Percentiles rank a stretch among this genome's conserved stretches.
Conservation (phyloP, 2,329 filamentous ascomycete genomes). For the Fusarium armeniacum region DNA sequence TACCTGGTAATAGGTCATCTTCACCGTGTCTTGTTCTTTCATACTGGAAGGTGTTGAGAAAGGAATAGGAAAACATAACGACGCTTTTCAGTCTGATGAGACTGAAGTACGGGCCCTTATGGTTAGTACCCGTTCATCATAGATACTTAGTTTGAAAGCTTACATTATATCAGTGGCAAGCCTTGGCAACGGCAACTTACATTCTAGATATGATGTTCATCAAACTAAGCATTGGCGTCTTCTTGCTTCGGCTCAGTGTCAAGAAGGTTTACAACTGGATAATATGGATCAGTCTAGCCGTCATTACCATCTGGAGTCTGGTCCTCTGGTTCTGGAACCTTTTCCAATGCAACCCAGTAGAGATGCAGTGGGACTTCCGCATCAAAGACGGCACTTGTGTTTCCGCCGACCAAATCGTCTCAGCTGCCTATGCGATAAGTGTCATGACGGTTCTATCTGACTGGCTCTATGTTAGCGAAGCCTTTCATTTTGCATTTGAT, state of each 20-base stretch:
- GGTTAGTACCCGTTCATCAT: constrained; percentile 50
- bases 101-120: constrained; percentile 62
- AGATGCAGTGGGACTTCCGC: constrained; percentile 67
- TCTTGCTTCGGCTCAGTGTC: constrained; percentile 64
- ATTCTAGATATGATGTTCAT: constrained; percentile 69
- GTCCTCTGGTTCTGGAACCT: constrained; percentile 67
- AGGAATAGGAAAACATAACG: constrained; percentile 65
- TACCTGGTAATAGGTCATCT: constrained; percentile 55
- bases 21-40: constrained; percentile 63
- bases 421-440: constrained; percentile 65
- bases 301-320: constrained; percentile 63
- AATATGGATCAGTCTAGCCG: constrained; percentile 60
- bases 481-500: background rate
- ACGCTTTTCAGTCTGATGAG: constrained; percentile 56
- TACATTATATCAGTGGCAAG: constrained; percentile 60
- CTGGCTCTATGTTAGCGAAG: constrained; percentile 63
- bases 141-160: constrained; percentile 10
- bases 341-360: constrained; percentile 65
- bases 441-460: constrained; percentile 68
- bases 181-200: constrained; percentile 65
- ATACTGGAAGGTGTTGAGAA: constrained; percentile 59
- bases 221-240: constrained; percentile 69
- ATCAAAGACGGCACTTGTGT: constrained; percentile 61
- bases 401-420: constrained; percentile 59
- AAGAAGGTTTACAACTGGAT: constrained; percentile 63